Percentiles rank a stretch among this genome's conserved stretches.
Evolutionary conservation across 495 filamentous ascomycete genomes (phyloP).

Genomic region (Penicillium psychrofluorescens): DNA sequence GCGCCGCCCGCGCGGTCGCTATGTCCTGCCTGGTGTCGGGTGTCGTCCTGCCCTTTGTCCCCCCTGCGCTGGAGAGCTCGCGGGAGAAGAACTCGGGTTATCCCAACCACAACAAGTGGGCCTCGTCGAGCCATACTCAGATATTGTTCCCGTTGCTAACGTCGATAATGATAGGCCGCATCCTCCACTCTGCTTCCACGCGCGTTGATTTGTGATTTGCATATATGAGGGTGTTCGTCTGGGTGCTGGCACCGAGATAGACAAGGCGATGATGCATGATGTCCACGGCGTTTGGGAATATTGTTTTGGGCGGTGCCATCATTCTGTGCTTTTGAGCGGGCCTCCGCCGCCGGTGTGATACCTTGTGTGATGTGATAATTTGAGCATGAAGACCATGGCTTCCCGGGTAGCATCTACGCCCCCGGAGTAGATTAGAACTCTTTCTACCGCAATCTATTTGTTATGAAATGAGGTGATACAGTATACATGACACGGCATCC

Average conservation of each 20-base stretch:
- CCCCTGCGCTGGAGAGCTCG: slow-evolving; percentile 39
- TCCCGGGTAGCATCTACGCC: too few species aligned
- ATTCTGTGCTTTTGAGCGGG: too few species aligned
- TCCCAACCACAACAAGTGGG: slow-evolving; percentile 34
- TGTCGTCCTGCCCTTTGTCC: slow-evolving; percentile 38
- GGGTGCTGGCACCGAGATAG: slow-evolving; percentile 10
- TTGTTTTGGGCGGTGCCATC: too few species aligned
- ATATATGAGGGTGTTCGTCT: not conserved
- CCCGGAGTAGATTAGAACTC: too few species aligned
- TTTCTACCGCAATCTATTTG: too few species aligned
- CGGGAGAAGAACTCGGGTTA: slow-evolving; percentile 29
- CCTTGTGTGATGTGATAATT: too few species aligned
- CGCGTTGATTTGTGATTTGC: slow-evolving; percentile 19
- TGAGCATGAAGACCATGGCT: too few species aligned
- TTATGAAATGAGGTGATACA: too few species aligned
- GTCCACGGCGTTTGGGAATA: slow-evolving; percentile 3
- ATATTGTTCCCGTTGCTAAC: not conserved
- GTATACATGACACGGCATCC: too few species aligned
- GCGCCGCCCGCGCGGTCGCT: slow-evolving; percentile 30
- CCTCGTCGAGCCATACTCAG: not conserved
- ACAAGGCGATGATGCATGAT: slow-evolving; percentile 2
- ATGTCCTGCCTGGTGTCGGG: slow-evolving; percentile 34
- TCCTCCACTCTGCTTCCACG: slow-evolving; percentile 42
- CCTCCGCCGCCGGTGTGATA: too few species aligned
- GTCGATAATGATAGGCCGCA: slow-evolving; percentile 17